These are phyloP conservation scores for Musa troglodytarum DNA, from an alignment of 176 grass and related monocot species.

Conservation along the genomic window DNA sequence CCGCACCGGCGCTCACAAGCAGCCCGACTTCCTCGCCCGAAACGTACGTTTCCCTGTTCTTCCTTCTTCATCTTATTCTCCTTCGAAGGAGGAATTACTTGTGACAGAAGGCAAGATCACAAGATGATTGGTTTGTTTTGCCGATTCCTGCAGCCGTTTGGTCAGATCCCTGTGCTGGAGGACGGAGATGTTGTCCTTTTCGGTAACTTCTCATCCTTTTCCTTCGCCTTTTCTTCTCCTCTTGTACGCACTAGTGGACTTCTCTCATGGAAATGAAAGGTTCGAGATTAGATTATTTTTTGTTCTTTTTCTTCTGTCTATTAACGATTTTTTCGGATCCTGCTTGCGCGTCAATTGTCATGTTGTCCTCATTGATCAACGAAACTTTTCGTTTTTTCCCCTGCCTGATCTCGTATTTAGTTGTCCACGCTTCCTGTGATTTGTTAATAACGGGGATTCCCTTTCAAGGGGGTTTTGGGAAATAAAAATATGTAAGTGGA, in stretches of 20 bases:
- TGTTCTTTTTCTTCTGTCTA: background rate
- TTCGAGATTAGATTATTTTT: background rate
- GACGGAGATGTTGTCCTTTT: slow-evolving; percentile 59
- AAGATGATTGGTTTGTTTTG: background rate
- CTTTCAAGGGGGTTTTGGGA: no score
- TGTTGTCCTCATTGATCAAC: no score
- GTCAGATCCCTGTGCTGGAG: slow-evolving; percentile 67
- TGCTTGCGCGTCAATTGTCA: no score
- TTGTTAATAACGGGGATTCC: no score
- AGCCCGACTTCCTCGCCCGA: slow-evolving; percentile 65
- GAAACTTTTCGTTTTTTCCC: no score
- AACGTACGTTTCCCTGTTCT: slow-evolving; percentile 32
- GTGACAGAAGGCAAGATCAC: background rate
- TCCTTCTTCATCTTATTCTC: background rate
- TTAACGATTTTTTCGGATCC: background rate
- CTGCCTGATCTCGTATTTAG: no score
- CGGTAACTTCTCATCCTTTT: slow-evolving; percentile 29
- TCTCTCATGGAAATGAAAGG: background rate
- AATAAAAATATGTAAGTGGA: no score
- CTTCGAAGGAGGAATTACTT: background rate
- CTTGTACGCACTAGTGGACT: background rate
- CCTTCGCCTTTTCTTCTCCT: background rate
- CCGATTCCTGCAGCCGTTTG: slow-evolving; percentile 58
- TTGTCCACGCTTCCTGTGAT: no score
- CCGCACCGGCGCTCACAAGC: slow-evolving; percentile 57